A percentile compares a stretch with the other conserved stretches of the same genome.
Evolutionary conservation across 768 basidiomycete species (phyloP).

Genomic region (Suillus luteus): DNA sequence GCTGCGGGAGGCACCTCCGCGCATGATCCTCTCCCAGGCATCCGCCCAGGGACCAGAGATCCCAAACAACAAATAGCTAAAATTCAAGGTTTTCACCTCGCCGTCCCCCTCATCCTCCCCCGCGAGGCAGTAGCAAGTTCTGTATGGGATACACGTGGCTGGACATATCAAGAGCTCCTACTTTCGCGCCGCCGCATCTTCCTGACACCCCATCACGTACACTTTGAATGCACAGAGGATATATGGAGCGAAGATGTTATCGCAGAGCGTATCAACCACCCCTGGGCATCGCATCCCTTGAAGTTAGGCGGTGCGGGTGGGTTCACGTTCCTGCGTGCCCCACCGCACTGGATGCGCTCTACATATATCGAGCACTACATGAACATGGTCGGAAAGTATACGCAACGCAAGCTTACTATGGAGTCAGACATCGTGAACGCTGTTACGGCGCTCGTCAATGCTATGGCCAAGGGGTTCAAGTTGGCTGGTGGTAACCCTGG

Average conservation of each 20-base stretch:
- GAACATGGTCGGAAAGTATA: background rate
- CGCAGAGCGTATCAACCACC: constrained; percentile 17
- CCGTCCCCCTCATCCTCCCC: constrained; percentile 21
- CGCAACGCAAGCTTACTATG: background rate
- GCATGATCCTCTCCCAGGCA: constrained; percentile 8
- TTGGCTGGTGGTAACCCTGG: background rate
- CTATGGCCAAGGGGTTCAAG: background rate
- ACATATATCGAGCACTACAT: background rate
- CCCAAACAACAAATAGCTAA: constrained; percentile 20
- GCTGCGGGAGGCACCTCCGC: constrained; percentile 6
- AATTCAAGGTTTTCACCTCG: constrained; percentile 26
- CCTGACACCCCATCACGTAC: constrained; percentile 25
- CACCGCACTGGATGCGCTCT: background rate
- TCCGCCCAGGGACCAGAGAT: constrained; percentile 17
- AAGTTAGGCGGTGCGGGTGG: too few relatives aligned
- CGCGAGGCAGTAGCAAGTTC: constrained; percentile 13
- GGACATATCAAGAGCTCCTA: constrained; percentile 26
- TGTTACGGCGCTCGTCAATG: background rate
- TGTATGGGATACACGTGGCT: constrained; percentile 23
- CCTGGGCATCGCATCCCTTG: background rate
- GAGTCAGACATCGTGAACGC: background rate
- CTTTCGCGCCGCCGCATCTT: constrained; percentile 26
- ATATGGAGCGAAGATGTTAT: constrained; percentile 27
- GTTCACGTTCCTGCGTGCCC: background rate
- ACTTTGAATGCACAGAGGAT: constrained; percentile 25